Conservation (phyloP, 1,284 basidiomycete species). For the Tilletia caries region DNA sequence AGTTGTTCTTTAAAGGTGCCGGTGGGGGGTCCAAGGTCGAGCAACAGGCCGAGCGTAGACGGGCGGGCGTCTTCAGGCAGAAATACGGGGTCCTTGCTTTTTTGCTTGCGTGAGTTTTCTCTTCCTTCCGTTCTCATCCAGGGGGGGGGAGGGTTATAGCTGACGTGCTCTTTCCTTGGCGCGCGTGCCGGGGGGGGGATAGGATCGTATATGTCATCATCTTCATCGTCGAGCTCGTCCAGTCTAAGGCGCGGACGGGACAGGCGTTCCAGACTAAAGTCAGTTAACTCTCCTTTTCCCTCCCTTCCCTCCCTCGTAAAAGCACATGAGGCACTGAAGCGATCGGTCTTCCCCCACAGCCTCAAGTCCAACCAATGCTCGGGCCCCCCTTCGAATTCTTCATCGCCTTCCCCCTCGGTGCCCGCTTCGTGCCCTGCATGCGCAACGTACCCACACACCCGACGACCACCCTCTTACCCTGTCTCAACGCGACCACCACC, state of each 20-base stretch:
- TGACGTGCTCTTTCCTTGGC: not conserved
- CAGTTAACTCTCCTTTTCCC: not conserved
- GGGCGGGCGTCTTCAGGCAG: not conserved
- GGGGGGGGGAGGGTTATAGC: not conserved
- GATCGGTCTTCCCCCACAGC: conserved; percentile 59
- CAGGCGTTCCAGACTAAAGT: conserved; percentile 46
- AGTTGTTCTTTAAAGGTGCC: not conserved
- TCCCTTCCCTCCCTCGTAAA: not conserved
- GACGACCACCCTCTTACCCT: conserved; percentile 63
- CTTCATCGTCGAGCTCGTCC: conserved; percentile 49
- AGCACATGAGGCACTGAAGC: not conserved
- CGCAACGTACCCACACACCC: conserved; percentile 58
- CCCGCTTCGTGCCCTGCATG: conserved; percentile 87
- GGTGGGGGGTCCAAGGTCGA: not conserved
- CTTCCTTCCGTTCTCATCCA: no score
- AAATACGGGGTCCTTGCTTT: not conserved
- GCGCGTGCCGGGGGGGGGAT: not conserved
- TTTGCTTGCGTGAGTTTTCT: not conserved
- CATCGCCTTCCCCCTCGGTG: conserved; percentile 68
- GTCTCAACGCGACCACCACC: conserved; percentile 58
- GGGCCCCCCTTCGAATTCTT: conserved; percentile 80
- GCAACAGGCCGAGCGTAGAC: not conserved
- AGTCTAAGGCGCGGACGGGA: conserved; percentile 44
- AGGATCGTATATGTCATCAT: conserved; percentile 62
- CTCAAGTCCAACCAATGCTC: conserved; percentile 82